Conservation (phyloP, 2,329 filamentous ascomycete genomes). For the Parafenestella ontariensis region DNA sequence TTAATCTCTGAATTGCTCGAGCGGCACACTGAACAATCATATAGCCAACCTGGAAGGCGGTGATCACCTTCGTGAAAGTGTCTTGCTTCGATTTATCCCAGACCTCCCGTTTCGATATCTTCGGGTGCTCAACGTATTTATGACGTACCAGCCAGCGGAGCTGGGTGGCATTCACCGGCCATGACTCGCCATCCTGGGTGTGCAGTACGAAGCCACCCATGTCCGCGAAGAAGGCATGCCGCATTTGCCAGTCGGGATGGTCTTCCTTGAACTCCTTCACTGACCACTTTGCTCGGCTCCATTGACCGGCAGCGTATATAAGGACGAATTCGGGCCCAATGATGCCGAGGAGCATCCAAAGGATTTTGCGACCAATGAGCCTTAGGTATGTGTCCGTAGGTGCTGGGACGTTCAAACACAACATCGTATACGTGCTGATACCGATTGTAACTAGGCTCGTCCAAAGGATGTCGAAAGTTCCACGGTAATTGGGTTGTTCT, state of each 20-base stretch:
- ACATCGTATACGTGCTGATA: constrained; percentile 20
- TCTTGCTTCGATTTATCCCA: constrained; percentile 27
- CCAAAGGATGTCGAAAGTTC: constrained; percentile 27
- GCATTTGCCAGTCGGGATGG: constrained; percentile 17
- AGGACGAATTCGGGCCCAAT: constrained; percentile 16
- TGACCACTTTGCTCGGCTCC: constrained; percentile 15
- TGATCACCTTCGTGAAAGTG: constrained; percentile 21
- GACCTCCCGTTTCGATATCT: constrained; percentile 5
- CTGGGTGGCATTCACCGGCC: constrained; percentile 13
- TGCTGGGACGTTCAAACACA: constrained; percentile 17
- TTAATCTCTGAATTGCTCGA: constrained; percentile 12
- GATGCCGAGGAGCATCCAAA: constrained; percentile 11
- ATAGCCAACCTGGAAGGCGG: constrained; percentile 25
- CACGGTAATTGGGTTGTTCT: constrained; percentile 15
- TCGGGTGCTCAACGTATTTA: constrained; percentile 8
- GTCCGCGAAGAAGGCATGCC: constrained; percentile 17
- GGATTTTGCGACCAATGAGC: constrained; percentile 3
- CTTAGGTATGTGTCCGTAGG: constrained; percentile 8
- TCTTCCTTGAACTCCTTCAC: constrained; percentile 11
- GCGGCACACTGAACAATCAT: constrained; percentile 23
- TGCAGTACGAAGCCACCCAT: constrained; percentile 24
- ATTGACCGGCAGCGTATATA: constrained; percentile 17
- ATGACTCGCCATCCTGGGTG: constrained; percentile 2
- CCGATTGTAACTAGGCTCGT: constrained; percentile 17
- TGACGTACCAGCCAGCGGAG: constrained; percentile 9